These are phyloP conservation scores for Aurinia saxatilis DNA, from an alignment of 345 rosid genomes.

Conservation along the genomic window DNA sequence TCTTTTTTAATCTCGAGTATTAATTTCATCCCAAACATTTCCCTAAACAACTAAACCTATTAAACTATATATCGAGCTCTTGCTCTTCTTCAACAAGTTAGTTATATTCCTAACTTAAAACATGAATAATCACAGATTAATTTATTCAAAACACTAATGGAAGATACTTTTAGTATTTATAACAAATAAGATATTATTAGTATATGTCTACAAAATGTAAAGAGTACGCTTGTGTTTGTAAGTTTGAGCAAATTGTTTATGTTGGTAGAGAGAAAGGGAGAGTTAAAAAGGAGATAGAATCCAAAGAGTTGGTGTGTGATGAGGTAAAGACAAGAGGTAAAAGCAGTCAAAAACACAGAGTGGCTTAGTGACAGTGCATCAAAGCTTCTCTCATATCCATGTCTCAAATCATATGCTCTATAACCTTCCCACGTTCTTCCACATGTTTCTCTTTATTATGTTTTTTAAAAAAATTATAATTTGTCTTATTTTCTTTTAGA, in stretches of 20 bases:
- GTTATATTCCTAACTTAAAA: neutral
- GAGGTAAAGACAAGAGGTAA: conserved; percentile 18
- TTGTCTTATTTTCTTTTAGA: neutral
- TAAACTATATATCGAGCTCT: no score
- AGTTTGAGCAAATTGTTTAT: neutral
- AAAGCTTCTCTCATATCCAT: conserved; percentile 22
- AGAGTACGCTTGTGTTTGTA: neutral
- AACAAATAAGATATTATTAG: neutral
- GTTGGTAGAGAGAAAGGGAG: conserved; percentile 2
- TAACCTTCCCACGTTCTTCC: conserved; percentile 27
- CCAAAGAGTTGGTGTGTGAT: conserved; percentile 13
- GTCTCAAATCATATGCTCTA: conserved; percentile 20
- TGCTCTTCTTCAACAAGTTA: neutral
- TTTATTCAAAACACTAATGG: no score
- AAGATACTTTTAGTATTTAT: no score
- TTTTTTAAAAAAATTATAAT: neutral
- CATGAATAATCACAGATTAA: neutral
- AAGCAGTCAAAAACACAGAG: conserved; percentile 26
- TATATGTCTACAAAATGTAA: neutral
- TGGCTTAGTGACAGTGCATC: conserved; percentile 16
- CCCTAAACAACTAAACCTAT: neutral
- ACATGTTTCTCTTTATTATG: neutral
- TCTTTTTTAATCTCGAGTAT: neutral
- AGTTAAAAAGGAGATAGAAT: neutral
- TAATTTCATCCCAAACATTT: neutral